Evolutionary conservation across 2,329 filamentous ascomycete species (phyloP), one percentile per base, ranked within the genome.

Genomic region (Aspergillus aculeatus): DNA sequence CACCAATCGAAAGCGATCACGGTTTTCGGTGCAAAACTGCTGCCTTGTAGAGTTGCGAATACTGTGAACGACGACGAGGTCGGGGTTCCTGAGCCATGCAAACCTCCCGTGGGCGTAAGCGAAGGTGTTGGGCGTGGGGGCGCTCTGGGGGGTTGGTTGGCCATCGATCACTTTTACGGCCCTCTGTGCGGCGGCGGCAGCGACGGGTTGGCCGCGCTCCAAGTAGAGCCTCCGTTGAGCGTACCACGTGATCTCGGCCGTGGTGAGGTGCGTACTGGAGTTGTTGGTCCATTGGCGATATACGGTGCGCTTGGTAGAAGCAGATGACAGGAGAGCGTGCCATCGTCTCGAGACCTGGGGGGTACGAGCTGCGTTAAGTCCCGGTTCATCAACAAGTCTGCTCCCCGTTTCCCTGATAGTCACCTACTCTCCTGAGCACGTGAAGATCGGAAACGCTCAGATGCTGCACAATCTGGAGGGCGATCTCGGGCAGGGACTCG

Each of bases 261-360:
- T 50, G 16, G 47, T 29, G 29, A 41, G 41, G 38, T 47, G 35
- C 1, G 35, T 26, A 16, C 50, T 38, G 32, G 41, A 50, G 16
- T 50, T 29, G 44, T 68, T 58, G 35, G 41, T 53, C 32, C 68
- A 67, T 50, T 57, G 58, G 9, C 53, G 62, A 32, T 68, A 59
- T 19, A 66, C 58, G 32, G 61, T 48, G 32, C 56, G 50, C 47
- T 67, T 68, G 31, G 70, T 61, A 2, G 54, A 19, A 7, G 61
- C 55, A 0, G 69, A 72, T n/a, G 71, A 72, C 12, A 76, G 60
- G 14, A 75, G 23, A 24, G 60, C 50, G 12, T 64, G 57, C 75
- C 75, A 77, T 57, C 62, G 64, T 61, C 60, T 71, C 12, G 73
- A 76, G 51, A 77, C 73, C 73, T 75, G 51, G 21, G 26, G 7